A percentile compares a stretch with the other conserved stretches of the same genome.
Conservation (phyloP, 352 stramenopile genomes). For the Globisporangium nodosum region DNA sequence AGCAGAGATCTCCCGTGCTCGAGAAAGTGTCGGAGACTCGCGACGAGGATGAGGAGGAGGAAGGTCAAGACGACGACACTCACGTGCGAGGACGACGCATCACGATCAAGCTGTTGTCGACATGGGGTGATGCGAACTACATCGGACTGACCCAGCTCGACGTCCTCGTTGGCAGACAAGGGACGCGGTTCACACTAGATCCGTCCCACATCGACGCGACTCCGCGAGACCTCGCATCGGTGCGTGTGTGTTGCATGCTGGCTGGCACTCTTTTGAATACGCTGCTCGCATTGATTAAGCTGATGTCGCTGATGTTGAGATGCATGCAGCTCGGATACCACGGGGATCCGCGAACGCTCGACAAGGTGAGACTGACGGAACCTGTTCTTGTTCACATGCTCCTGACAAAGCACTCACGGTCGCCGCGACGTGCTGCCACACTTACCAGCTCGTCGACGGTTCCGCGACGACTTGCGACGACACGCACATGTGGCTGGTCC, state of each 20-base stretch:
- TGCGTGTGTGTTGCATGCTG: slow-evolving; percentile 13
- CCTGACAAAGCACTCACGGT: neutral
- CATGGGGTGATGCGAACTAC: slow-evolving; percentile 82
- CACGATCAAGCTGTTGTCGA: slow-evolving; percentile 46
- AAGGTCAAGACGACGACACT: slow-evolving; percentile 11
- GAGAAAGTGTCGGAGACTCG: slow-evolving; percentile 22
- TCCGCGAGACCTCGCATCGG: slow-evolving; percentile 64
- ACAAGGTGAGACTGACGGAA: slow-evolving; percentile 47
- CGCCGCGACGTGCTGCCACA: neutral
- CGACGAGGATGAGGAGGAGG: slow-evolving; percentile 10
- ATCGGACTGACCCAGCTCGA: slow-evolving; percentile 79
- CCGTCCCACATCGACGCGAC: slow-evolving; percentile 43
- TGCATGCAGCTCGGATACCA: slow-evolving; percentile 52
- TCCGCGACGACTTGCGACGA: slow-evolving; percentile 81
- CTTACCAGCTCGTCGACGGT: slow-evolving; percentile 69
- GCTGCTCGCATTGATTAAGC: neutral
- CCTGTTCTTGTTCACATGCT: neutral
- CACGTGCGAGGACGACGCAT: slow-evolving; percentile 36
- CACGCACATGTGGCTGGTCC: slow-evolving; percentile 88
- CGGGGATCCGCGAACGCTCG: slow-evolving; percentile 77
- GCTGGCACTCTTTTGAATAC: neutral
- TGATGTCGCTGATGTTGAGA: neutral
- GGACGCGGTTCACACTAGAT: slow-evolving; percentile 33
- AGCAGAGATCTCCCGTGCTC: slow-evolving; percentile 36
- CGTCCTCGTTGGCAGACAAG: slow-evolving; percentile 47